Base-by-base conservation (phyloP, 1,284 basidiomycete species). In the Boletus holoroseus region DNA sequence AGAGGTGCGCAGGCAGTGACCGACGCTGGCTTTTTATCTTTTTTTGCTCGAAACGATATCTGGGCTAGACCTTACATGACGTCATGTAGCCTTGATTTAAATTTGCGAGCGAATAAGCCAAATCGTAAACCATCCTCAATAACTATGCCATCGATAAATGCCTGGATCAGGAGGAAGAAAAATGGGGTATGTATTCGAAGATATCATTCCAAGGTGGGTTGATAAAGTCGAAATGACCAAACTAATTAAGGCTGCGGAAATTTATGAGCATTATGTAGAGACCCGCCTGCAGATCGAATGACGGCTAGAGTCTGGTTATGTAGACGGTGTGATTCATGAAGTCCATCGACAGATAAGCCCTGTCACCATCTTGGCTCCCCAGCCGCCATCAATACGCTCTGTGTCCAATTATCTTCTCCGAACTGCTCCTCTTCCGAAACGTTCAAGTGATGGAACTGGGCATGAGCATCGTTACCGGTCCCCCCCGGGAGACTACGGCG, bases 241-340 rank as follows among this genome's bases (percentile, higher is more conserved):
- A 59, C 51, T 51, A 57, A 54, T 62, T 68, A 59, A 51, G 31
- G 43, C 39, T 52, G 41, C 50, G 34, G 44, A 50, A 44, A 44
- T 31, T 42, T 49, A 53, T 35, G 22, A 50, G 44, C 41, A 57
- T 55, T 53, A 62, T 51, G 53, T 49, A 54, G 48, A 49, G 62
- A 69, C 59, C 63, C 48, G 63, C 66, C 66, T 52, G 67, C 67
- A 67, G 67, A 64, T 61, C 64, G 22, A 42, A 44, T 48, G 47
- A 46, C 46, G 51, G 46, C 44, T 40, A 57, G 42, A 51, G 62
- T 63, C 62, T 54, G 6, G 39, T 45, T 22, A 49, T 53, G 50
- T 53, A 56, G 51, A 37, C 24, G 18, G 54, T 50, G 46, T 51
- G 42, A 39, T 50, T 31, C 52, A 37, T 31, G 13, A 38, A 46